A percentile compares a stretch with the other conserved stretches of the same genome.
Evolutionary conservation across 306 rosid genomes (phyloP).

Genomic region (Potentilla sterilis): DNA sequence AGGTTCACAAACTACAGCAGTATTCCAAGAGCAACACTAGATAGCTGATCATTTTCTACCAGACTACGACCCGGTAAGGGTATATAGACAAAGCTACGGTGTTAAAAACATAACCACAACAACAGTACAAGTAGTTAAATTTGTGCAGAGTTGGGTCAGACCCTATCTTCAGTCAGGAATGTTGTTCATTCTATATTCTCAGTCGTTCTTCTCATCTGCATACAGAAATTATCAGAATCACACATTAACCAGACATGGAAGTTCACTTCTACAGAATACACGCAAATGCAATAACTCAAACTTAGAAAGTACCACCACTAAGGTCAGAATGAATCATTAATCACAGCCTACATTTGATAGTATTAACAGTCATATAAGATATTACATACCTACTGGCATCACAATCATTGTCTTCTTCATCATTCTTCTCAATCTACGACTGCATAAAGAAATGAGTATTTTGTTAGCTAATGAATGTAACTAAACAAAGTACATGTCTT

Average conservation of each 20-base stretch:
- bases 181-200: not conserved
- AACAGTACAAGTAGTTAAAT: not conserved
- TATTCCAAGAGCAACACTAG: not conserved
- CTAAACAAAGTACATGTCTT: too few species aligned
- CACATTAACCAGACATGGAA: not conserved
- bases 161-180: not conserved
- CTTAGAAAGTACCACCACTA: not conserved
- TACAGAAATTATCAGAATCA: not conserved
- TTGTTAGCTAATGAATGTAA: too few species aligned
- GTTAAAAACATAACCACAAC: too few species aligned
- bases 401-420: too few species aligned
- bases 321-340: not conserved
- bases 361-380: too few species aligned
- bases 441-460: too few species aligned
- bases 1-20: not conserved
- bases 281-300: not conserved
- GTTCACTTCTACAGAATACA: not conserved
- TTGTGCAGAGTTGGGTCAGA: not conserved
- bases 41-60: not conserved
- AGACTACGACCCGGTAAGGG: conserved; percentile 1
- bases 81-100: too few species aligned
- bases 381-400: too few species aligned
- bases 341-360: too few species aligned
- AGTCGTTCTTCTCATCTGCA: not conserved
- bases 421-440: too few species aligned